Base-by-base conservation (phyloP, 2,329 filamentous ascomycete genomes). In the Ophiostoma piceae region DNA sequence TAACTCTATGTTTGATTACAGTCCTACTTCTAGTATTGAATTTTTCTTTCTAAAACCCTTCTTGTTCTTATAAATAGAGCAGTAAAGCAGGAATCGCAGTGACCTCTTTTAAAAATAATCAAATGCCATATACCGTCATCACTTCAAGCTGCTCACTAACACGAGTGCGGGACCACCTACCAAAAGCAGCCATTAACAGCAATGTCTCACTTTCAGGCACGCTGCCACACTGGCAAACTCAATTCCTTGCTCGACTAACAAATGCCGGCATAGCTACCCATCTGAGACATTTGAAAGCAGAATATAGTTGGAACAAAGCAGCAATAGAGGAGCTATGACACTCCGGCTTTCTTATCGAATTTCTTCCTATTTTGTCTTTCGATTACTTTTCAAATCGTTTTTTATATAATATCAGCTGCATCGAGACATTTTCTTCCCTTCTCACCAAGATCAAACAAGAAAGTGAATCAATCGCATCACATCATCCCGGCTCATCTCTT, bases 161-260 rank as follows among this genome's bases (percentile, higher is more conserved):
- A 47, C 43, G 19, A n/a, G 9, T 57, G 9, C 51, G 22, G 22
- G 51, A 57, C 51, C 11, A 29, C n/a, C 22, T 57, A 57, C 51
- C 22, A 57, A 57, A 26, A 57, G 51, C 51, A 57, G 51, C n/a
- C 14, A 12, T 57, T 26, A 57, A 57, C 51, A 26, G 22, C 51
- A 57, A 57, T 57, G 51, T 57, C 51, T 57, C 51, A 57, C 51
- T 26, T 11, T 26, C 51, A 57, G 51, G 51, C 16, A 57, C 51
- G 51, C 22, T 6, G 22, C 51, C 22, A 57, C 22, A 22, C 51
- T 29, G 22, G 43, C 43, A 47, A 47, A 47, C 43, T 47, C 43
- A 47, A 47, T 47, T 47, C 43, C 43, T 47, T 47, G 43, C 43
- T 47, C 16, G 43, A 47, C 11, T n/a, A 47, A 47, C 43, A n/a